Conservation (phyloP, 2,329 filamentous ascomycete species). For the Colletotrichum acutatum region DNA sequence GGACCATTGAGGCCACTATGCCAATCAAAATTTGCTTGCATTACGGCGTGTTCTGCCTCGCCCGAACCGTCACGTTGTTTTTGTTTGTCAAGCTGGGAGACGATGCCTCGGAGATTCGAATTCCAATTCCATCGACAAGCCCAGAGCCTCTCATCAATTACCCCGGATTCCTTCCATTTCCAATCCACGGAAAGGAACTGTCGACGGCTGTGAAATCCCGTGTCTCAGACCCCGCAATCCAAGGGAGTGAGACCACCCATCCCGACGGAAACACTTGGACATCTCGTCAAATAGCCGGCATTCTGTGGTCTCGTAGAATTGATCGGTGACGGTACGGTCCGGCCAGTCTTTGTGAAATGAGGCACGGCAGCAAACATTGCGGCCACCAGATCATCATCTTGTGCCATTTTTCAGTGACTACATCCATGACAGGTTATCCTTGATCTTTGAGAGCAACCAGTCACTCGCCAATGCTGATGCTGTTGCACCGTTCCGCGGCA, state of each 20-base stretch:
- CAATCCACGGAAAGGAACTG: background rate
- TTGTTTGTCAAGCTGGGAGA: background rate
- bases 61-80: background rate
- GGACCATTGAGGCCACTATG: background rate
- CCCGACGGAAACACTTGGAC: background rate
- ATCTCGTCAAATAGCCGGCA: background rate
- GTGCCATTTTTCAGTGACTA: background rate
- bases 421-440: background rate
- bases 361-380: background rate
- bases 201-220: background rate
- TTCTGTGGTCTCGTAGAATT: background rate
- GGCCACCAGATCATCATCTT: background rate
- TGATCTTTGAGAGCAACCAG: background rate
- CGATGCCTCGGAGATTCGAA: background rate
- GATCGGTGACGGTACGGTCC: background rate
- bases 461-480: background rate
- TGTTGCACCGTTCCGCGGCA: slow-evolving; percentile 23
- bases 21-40: background rate
- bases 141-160: background rate
- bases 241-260: background rate
- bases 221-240: slow-evolving; percentile 12
- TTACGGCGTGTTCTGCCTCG: background rate
- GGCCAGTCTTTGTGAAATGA: background rate
- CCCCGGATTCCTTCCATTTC: background rate
- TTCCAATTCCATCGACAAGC: background rate